Evolutionary conservation across 345 rosid genomes (phyloP).

Genomic region (Populus alba): DNA sequence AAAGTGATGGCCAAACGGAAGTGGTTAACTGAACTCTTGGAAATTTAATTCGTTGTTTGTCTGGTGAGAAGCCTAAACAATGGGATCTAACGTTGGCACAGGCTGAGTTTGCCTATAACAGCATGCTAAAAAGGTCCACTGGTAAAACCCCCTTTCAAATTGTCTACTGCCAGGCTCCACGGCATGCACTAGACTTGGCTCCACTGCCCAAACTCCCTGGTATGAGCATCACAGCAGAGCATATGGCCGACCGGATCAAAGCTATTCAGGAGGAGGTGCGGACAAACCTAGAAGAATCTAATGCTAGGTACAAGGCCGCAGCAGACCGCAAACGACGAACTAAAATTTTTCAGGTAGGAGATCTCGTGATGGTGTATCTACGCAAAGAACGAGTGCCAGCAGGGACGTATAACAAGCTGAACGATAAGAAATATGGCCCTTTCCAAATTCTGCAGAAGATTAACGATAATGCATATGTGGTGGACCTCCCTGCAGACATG

Average conservation of each 20-base stretch:
- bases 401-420: too few relatives aligned
- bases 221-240: background rate
- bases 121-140: background rate
- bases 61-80: background rate
- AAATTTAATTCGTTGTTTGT: background rate
- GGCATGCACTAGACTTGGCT: background rate
- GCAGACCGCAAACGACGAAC: background rate
- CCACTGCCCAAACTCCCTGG: background rate
- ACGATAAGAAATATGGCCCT: too few relatives aligned
- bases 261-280: background rate
- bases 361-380: too few relatives aligned
- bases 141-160: background rate
- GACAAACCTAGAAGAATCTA: background rate
- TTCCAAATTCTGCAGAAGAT: too few relatives aligned
- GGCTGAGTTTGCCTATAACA: too few relatives aligned
- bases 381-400: too few relatives aligned
- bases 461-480: too few relatives aligned
- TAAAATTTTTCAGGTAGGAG: too few relatives aligned
- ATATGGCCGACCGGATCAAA: background rate
- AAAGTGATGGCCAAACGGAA: background rate
- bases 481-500: too few relatives aligned
- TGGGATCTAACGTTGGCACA: too few relatives aligned
- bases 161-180: background rate
- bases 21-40: background rate
- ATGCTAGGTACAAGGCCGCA: background rate